These are phyloP conservation scores for Naganishia vaughanmartiniae DNA, from an alignment of 768 basidiomycete genomes.

Conservation along the genomic window DNA sequence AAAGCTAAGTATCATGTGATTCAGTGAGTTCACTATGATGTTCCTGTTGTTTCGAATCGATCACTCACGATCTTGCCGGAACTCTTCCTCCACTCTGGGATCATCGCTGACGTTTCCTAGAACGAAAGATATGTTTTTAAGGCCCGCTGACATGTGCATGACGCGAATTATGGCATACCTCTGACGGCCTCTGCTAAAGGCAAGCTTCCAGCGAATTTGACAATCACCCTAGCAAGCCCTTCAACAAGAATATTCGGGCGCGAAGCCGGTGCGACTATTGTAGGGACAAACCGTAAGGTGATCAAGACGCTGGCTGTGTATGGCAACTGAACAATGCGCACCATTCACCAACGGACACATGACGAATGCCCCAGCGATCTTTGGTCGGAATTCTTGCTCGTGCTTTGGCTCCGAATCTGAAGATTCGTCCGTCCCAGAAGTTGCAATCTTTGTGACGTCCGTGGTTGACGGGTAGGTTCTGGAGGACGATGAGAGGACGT, in stretches of 20 bases:
- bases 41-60: not conserved
- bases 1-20: constrained; percentile 36
- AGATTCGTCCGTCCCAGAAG: not conserved
- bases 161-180: constrained; percentile 33
- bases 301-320: no score
- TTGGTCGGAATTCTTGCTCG: constrained; percentile 40
- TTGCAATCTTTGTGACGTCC: constrained; percentile 18
- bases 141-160: not conserved
- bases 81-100: constrained; percentile 53
- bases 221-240: constrained; percentile 40
- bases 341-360: constrained; percentile 52
- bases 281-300: not conserved
- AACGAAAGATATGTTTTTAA: not conserved
- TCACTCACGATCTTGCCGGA: constrained; percentile 47
- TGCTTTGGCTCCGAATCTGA: not conserved
- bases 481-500: not conserved
- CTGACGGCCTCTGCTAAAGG: constrained; percentile 48
- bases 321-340: constrained; percentile 27
- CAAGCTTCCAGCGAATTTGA: constrained; percentile 44
- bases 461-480: constrained; percentile 31
- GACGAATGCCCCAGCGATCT: constrained; percentile 50
- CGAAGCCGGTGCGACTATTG: constrained; percentile 45
- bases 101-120: constrained; percentile 53
- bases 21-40: not conserved
- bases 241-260: constrained; percentile 44